Evolutionary conservation across 2,329 filamentous ascomycete genomes (phyloP), one percentile per base, ranked within the genome.

Genomic region (Scedosporium boydii): DNA sequence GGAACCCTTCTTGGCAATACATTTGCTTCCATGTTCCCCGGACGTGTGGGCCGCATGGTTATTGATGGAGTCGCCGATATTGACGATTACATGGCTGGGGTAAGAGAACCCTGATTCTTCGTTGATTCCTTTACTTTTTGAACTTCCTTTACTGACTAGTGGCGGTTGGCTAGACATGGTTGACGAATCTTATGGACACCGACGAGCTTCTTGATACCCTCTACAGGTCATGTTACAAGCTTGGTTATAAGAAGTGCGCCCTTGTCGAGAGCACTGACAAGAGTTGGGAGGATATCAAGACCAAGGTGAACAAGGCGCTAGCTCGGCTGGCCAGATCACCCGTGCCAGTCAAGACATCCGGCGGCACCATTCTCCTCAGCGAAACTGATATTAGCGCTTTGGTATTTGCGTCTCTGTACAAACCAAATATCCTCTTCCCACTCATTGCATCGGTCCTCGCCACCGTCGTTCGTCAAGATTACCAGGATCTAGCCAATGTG

Each of bases 1-100:
- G 72, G 73, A 16, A 74, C 72, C 1, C 18, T 72, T 0, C 67
- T 75, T 0, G 74, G 74, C 1, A 73, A 73, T 51, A 71, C 71
- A 34, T 73, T 75, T 64, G 71, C 73, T 2, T 70, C 73, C 34
- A 68, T 75, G 69, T 75, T 71, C 41, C 72, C 73, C 0, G 72
- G 66, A 0, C 69, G 73, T 3, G 67, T 81, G 7, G 77, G 73
- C 0, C 73, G 77, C 14, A 68, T 81, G 60, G 70, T 80, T 3
- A 68, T 78, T 1, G 77, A 78, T 18, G 76, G 71, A 1, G 72
- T 78, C 2, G 68, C 65, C 16, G 70, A 79, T 62, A 65, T 69
- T 0, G 65, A 74, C 14, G 76, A 78, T 65, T 78, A 77, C 61
- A 65, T 53, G 65, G 66, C 5, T 41, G 69, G 66, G 1, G 73